Base-by-base conservation (phyloP, 805 yeast genomes). In the Starmerella gropengiesseri region DNA sequence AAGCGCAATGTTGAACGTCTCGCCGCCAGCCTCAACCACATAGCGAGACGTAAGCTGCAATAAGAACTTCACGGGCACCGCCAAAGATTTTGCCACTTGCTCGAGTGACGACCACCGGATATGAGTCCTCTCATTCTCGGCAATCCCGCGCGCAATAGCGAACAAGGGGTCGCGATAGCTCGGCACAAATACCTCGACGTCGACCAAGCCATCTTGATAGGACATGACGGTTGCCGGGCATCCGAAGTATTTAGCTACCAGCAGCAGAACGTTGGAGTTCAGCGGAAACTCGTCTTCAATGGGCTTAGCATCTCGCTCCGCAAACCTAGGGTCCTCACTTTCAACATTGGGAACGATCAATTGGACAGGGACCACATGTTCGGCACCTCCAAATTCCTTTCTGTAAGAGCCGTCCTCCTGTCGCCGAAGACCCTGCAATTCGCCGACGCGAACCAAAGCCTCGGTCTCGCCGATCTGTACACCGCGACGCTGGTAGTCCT, bases 211-310 rank as follows among this genome's bases (percentile, higher is more conserved):
- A 9, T 38, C 53, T 6, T 60, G 42, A 40, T 67, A 65, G 9
- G 60, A 59, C 3, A 66, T 58, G 31, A 70, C 66, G 47, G 69
- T 70, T 13, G 71, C 65, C 14, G 87, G 78, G 43, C 77, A 71
- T 42, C 98, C 97, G 58, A 84, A 91, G 2, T 87, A 93, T 60
- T 77, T 76, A 21, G 78, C 84, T 37, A 96, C 94, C 47, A 91
- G 66, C 57, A 83, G 83, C 7, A 89, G 74, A 21, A 78, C 87
- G 40, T 75, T 73, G 0, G 81, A 70, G 13, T 73, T 78, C 4
- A 70, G 41, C 16, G 96, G 96, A 61, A 72, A 91, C 59, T 89
- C 96, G 49, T 82, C 75, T 7, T 75, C 78, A 45, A 91, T 67
- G 6, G 95, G 85, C 28, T 74, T 56, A 2, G 96, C 84, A 1